A percentile compares a stretch with the other conserved stretches of the same genome.
These are phyloP conservation scores for Codiaeum variegatum DNA, from an alignment of 441 rosid genomes.

Conservation along the genomic window DNA sequence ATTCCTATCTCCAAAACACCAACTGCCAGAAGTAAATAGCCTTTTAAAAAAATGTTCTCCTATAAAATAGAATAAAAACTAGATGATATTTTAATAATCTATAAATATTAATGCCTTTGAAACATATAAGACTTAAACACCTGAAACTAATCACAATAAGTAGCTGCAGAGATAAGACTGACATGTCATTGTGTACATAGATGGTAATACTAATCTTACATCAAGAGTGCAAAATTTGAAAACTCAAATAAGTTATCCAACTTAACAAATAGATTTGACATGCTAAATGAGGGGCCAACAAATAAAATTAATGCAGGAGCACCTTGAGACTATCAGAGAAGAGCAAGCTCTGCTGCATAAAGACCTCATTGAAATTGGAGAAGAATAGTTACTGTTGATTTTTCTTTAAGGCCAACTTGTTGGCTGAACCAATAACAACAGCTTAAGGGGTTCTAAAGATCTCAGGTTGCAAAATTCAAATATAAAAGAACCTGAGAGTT, in stretches of 20 bases:
- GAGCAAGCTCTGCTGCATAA: conserved; percentile 86
- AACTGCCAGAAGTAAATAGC: too few species aligned
- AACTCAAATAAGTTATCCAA: background rate
- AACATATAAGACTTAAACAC: background rate
- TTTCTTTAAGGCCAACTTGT: too few species aligned
- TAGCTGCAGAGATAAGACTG: background rate
- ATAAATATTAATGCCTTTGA: too few species aligned
- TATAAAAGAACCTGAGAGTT: too few species aligned
- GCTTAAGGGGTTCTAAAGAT: too few species aligned
- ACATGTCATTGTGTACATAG: background rate
- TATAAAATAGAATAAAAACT: too few species aligned
- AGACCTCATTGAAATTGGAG: conserved; percentile 72
- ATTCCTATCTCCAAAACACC: too few species aligned
- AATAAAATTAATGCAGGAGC: conserved; percentile 5
- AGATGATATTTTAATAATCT: too few species aligned
- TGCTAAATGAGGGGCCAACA: background rate
- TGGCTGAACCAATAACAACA: too few species aligned
- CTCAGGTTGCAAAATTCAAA: too few species aligned
- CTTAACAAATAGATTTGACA: background rate
- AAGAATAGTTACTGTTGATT: too few species aligned
- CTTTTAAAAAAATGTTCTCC: too few species aligned
- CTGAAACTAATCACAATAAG: background rate
- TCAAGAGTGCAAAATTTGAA: background rate
- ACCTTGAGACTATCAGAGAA: conserved; percentile 95
- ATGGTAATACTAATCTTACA: background rate